These are phyloP conservation scores for Wickerhamomyces sp. DNA, from an alignment of 1,139 yeast species.

Conservation along the genomic window DNA sequence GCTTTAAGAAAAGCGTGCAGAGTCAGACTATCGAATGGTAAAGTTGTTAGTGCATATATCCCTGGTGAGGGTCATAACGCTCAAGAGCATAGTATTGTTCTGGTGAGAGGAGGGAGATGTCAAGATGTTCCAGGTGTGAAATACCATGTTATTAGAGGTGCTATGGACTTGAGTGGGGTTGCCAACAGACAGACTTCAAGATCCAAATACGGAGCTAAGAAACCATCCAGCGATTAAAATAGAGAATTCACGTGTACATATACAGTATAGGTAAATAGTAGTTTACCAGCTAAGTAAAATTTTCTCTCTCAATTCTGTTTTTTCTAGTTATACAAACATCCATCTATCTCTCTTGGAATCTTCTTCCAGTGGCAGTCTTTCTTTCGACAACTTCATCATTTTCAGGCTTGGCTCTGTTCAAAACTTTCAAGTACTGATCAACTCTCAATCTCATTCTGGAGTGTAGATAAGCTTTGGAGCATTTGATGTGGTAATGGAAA, in stretches of 20 bases:
- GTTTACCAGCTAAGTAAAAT: too few species aligned
- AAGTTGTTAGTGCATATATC: conserved; percentile 84
- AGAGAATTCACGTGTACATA: conserved; percentile 2
- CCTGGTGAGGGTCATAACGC: conserved; percentile 99
- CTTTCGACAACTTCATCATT: conserved; percentile 68
- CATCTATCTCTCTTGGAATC: conserved; percentile 36
- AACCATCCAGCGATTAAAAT: conserved; percentile 49
- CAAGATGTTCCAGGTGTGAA: conserved; percentile 99
- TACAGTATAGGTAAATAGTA: too few species aligned
- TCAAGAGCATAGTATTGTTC: conserved; percentile 95
- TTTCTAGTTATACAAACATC: too few species aligned
- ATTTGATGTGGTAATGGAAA: conserved; percentile 97
- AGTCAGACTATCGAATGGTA: conserved; percentile 89
- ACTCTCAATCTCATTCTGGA: conserved; percentile 97
- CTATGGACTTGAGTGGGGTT: conserved; percentile 90
- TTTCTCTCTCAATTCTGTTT: too few species aligned
- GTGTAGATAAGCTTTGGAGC: conserved; percentile 97
- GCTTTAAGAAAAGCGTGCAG: conserved; percentile 97
- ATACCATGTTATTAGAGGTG: conserved; percentile 91
- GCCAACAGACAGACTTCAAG: conserved; percentile 88
- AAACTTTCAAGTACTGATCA: conserved; percentile 85
- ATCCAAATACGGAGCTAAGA: conserved; percentile 91
- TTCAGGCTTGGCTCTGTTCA: conserved; percentile 96
- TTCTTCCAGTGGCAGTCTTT: conserved; percentile 81
- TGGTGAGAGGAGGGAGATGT: conserved; percentile 95